Conservation (phyloP, 345 rosid species). For the Schrenkiella parvula region DNA sequence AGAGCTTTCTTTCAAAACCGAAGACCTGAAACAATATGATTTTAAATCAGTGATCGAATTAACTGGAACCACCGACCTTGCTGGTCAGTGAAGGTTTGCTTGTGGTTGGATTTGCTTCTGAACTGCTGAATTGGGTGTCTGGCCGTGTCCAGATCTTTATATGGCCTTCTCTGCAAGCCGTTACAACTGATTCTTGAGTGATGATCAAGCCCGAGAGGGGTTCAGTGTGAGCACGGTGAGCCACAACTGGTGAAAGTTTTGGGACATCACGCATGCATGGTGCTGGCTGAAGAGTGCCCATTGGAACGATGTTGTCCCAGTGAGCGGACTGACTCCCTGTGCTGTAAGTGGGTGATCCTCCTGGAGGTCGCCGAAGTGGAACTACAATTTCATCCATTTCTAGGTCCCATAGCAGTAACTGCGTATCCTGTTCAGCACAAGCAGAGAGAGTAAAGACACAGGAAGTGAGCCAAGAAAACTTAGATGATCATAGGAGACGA, state of each 20-base stretch:
- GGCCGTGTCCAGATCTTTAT: slow-evolving; percentile 96
- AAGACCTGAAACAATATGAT: background rate
- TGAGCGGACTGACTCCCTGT: slow-evolving; percentile 97
- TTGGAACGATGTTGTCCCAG: slow-evolving; percentile 75
- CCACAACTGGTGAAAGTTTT: slow-evolving; percentile 77
- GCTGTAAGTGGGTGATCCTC: slow-evolving; percentile 95
- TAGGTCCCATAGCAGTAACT: slow-evolving; percentile 91
- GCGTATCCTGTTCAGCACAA: slow-evolving; percentile 85
- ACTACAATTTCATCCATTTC: slow-evolving; percentile 96
- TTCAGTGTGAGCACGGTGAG: slow-evolving; percentile 84
- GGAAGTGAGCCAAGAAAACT: background rate
- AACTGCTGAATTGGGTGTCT: slow-evolving; percentile 50
- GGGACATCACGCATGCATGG: slow-evolving; percentile 90
- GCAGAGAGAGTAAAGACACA: background rate
- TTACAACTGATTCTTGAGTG: slow-evolving; percentile 80
- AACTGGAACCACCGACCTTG: slow-evolving; percentile 17
- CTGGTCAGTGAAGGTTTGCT: background rate
- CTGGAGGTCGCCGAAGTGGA: slow-evolving; percentile 79
- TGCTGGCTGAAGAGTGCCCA: slow-evolving; percentile 86
- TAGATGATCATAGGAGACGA: background rate
- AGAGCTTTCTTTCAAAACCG: slow-evolving; percentile 4
- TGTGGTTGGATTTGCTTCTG: slow-evolving; percentile 39
- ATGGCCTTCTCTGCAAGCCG: slow-evolving; percentile 86
- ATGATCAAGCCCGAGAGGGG: slow-evolving; percentile 88
- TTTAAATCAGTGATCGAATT: background rate